phyloP scores from a whole-genome alignment of 768 basidiomycete genomes.

The Mycena filopes region DNA sequence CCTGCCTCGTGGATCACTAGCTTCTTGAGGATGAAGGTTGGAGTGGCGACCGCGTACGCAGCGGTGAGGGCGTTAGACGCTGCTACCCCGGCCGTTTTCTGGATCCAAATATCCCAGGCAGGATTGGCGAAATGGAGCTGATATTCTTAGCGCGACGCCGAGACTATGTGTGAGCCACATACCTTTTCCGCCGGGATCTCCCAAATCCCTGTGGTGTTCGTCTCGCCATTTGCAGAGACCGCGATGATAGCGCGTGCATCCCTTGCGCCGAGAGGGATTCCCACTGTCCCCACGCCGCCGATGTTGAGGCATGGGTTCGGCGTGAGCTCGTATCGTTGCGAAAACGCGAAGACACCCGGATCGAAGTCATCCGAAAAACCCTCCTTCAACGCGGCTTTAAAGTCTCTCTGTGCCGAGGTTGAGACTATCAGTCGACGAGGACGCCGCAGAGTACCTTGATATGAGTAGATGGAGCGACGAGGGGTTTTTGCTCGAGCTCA shows the following conservation, averaged over 20 bases:
- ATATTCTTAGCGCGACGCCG: not conserved
- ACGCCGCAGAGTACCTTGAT: too few relatives aligned
- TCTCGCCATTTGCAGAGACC: not conserved
- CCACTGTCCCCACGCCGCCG: slow-evolving; percentile 13
- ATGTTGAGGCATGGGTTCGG: slow-evolving; percentile 23
- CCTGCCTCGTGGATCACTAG: slow-evolving; percentile 17
- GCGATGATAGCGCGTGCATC: slow-evolving; percentile 14
- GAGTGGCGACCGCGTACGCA: not conserved
- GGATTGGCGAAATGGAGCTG: slow-evolving; percentile 18
- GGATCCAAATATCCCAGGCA: slow-evolving; percentile 18
- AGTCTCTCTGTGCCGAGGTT: slow-evolving; percentile 1
- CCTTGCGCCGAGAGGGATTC: slow-evolving; percentile 16
- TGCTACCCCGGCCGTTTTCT: not conserved
- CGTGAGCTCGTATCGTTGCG: slow-evolving; percentile 8
- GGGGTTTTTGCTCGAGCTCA: too few relatives aligned
- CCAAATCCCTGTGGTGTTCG: not conserved
- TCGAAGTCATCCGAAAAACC: slow-evolving; percentile 11
- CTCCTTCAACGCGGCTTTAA: slow-evolving; percentile 3
- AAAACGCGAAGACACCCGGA: slow-evolving; percentile 5
- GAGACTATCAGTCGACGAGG: too few relatives aligned
- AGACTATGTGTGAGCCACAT: not conserved
- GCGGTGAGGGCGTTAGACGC: slow-evolving; percentile 5
- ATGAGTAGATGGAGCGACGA: too few relatives aligned
- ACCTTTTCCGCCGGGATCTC: slow-evolving; percentile 9
- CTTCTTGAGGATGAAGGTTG: not conserved